These are phyloP conservation scores for Saccharomyces hybrid DNA, from an alignment of 1,139 yeast species.

Conservation along the genomic window DNA sequence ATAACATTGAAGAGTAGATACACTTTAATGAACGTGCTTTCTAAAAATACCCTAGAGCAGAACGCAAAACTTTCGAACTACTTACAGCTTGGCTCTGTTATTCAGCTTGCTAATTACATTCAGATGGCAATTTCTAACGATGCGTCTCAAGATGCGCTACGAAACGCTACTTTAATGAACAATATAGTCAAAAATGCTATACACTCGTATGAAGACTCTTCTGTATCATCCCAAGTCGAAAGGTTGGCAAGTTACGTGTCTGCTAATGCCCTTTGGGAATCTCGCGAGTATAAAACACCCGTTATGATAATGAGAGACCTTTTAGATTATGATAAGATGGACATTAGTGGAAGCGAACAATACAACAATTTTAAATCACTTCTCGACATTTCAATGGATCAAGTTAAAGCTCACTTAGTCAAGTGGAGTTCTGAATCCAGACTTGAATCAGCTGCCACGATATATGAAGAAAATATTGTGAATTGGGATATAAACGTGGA, in stretches of 20 bases:
- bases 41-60: neutral
- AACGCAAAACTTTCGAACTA: neutral
- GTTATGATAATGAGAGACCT: constrained; percentile 15
- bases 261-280: constrained; percentile 20
- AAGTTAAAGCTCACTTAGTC: constrained; percentile 48
- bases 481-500: constrained; percentile 33
- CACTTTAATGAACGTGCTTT: constrained; percentile 9
- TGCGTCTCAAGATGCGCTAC: constrained; percentile 22
- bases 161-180: constrained; percentile 15
- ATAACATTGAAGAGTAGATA: constrained; percentile 16
- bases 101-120: constrained; percentile 12
- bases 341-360: constrained; percentile 1
- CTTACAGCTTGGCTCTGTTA: constrained; percentile 2
- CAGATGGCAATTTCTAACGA: constrained; percentile 13
- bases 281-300: constrained; percentile 19
- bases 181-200: constrained; percentile 3
- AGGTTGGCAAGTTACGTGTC: constrained; percentile 10
- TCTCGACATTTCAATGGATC: constrained; percentile 30
- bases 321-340: constrained; percentile 6
- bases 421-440: constrained; percentile 67
- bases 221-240: neutral
- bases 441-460: constrained; percentile 53
- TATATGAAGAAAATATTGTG: constrained; percentile 50
- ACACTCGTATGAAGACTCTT: neutral
- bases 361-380: constrained; percentile 16